Evolutionary conservation across 2,329 filamentous ascomycete genomes (phyloP).

Genomic region (Endoconidiophora laricicola): DNA sequence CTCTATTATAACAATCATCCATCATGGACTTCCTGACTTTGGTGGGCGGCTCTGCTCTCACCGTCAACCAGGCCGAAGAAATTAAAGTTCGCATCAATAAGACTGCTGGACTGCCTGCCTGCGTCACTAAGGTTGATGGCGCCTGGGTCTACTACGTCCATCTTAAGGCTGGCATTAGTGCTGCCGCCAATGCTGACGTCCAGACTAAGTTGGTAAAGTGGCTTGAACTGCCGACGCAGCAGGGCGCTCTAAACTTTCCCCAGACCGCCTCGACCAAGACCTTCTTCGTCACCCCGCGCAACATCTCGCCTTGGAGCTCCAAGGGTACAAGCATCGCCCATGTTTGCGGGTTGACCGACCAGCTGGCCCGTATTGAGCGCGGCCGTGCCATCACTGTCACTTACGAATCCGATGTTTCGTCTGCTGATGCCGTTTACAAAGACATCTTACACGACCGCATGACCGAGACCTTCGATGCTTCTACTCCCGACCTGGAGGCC

Average conservation of each 20-base stretch:
- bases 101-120: conserved; percentile 20
- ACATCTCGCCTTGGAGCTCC: conserved; percentile 93
- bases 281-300: conserved; percentile 61
- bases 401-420: conserved; percentile 28
- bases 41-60: conserved; percentile 33
- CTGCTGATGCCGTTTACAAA: conserved; percentile 35
- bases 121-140: conserved; percentile 33
- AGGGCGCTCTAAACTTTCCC: conserved; percentile 4
- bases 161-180: conserved; percentile 25
- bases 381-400: conserved; percentile 60
- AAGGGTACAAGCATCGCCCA: conserved; percentile 88
- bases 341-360: conserved; percentile 63
- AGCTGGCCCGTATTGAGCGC: conserved; percentile 66
- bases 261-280: conserved; percentile 12
- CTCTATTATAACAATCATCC: not conserved
- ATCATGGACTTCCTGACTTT: conserved; percentile 19
- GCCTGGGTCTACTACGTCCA: conserved; percentile 52
- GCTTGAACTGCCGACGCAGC: conserved; percentile 12
- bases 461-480: conserved; percentile 65
- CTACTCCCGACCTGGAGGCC: conserved; percentile 48
- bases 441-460: conserved; percentile 82
- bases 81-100: conserved; percentile 29
- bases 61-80: conserved; percentile 27
- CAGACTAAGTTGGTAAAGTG: conserved; percentile 14
- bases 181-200: conserved; percentile 19